Evolutionary conservation across 2,329 filamentous ascomycete genomes (phyloP).

Genomic region (Penicillium sp.): DNA sequence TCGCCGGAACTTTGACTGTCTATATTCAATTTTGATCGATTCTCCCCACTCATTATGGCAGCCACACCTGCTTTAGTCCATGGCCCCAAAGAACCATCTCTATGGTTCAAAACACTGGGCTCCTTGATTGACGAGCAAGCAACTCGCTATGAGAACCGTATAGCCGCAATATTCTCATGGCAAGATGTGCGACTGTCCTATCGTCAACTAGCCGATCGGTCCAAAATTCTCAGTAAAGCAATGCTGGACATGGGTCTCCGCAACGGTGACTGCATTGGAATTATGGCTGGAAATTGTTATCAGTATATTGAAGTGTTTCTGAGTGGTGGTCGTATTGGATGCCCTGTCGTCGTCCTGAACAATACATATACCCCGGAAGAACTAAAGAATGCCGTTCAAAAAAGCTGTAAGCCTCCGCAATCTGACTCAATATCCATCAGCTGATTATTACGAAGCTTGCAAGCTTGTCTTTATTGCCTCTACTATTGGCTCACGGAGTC

Average conservation of each 20-base stretch:
- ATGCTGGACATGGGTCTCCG: conserved; percentile 66
- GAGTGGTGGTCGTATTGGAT: conserved; percentile 38
- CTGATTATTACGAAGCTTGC: conserved; percentile 22
- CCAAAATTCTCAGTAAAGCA: conserved; percentile 54
- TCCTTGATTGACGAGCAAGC: conserved; percentile 28
- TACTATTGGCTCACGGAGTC: conserved; percentile 21
- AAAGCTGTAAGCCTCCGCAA: conserved; percentile 20
- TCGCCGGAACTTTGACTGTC: background rate
- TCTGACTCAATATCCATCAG: background rate
- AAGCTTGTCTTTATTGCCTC: conserved; percentile 31
- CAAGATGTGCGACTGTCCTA: conserved; percentile 25
- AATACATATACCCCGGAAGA: conserved; percentile 36
- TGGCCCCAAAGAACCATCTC: conserved; percentile 23
- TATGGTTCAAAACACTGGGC: conserved; percentile 26
- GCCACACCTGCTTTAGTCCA: conserved; percentile 21
- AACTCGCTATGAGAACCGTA: conserved; percentile 5
- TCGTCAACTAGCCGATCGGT: conserved; percentile 21
- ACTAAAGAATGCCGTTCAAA: conserved; percentile 20
- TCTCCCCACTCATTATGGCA: background rate
- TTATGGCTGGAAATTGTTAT: conserved; percentile 66
- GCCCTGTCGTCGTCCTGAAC: conserved; percentile 37
- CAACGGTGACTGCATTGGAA: conserved; percentile 70
- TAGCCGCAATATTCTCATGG: conserved; percentile 25
- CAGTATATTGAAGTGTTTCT: conserved; percentile 65
- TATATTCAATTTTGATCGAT: background rate